phyloP scores from a whole-genome alignment of 2,329 filamentous ascomycete species.

The Colletotrichum sp. region DNA sequence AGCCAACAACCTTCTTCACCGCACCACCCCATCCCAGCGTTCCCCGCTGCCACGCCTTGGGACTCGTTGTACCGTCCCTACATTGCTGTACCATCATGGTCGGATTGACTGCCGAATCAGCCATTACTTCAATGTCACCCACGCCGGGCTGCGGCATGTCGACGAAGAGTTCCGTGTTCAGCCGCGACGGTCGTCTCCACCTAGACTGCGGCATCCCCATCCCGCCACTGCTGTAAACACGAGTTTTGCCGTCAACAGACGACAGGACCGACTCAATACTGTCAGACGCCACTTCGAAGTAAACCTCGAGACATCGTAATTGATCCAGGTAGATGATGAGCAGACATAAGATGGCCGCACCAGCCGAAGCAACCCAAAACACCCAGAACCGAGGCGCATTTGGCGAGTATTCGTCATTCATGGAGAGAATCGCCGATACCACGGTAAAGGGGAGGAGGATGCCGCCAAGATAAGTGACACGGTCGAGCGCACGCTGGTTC shows the following conservation, averaged over 20 bases:
- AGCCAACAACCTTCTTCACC: slow-evolving; percentile 43
- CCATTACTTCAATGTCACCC: slow-evolving; percentile 22
- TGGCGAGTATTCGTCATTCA: slow-evolving; percentile 49
- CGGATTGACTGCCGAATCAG: slow-evolving; percentile 24
- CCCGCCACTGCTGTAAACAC: background rate
- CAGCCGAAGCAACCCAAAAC: slow-evolving; percentile 50
- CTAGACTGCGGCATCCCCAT: slow-evolving; percentile 32
- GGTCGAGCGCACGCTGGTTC: slow-evolving; percentile 47
- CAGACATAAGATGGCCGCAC: slow-evolving; percentile 42
- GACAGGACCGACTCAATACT: slow-evolving; percentile 24
- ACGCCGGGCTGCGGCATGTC: slow-evolving; percentile 14
- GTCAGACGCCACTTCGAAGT: slow-evolving; percentile 44
- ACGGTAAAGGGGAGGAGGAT: slow-evolving; percentile 53
- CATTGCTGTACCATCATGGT: slow-evolving; percentile 33
- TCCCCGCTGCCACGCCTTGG: slow-evolving; percentile 44
- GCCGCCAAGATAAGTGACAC: slow-evolving; percentile 55
- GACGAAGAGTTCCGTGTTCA: slow-evolving; percentile 22
- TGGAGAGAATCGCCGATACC: slow-evolving; percentile 52
- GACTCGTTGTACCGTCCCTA: slow-evolving; percentile 28
- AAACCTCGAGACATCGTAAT: slow-evolving; percentile 50
- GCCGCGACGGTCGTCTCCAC: background rate
- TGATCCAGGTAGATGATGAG: slow-evolving; percentile 54
- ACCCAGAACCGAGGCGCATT: slow-evolving; percentile 49
- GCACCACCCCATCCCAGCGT: slow-evolving; percentile 54
- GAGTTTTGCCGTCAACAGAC: background rate